These are phyloP conservation scores for Pestalotiopsis sp. DNA, from an alignment of 2,329 filamentous ascomycete genomes.

Conservation along the genomic window DNA sequence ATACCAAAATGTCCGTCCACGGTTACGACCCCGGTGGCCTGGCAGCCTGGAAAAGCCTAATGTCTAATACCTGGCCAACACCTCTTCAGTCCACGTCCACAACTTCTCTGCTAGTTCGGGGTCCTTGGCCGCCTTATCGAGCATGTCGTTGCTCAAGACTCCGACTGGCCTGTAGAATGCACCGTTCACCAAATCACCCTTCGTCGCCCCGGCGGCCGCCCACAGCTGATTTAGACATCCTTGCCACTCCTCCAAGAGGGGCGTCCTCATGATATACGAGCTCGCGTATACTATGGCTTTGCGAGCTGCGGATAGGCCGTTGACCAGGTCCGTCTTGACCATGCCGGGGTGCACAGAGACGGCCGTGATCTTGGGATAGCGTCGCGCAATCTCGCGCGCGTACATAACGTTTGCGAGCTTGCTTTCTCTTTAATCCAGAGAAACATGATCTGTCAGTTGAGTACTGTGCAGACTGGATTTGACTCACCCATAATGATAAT, in stretches of 20 bases:
- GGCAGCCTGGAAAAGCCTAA: background rate
- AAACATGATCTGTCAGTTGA: background rate
- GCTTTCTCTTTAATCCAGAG: constrained; percentile 24
- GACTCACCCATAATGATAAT: constrained; percentile 14
- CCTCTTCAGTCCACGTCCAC: constrained; percentile 37
- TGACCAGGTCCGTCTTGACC: constrained; percentile 21
- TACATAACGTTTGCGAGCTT: constrained; percentile 20
- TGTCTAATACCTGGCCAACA: constrained; percentile 22
- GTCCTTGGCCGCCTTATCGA: constrained; percentile 27
- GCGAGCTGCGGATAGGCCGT: constrained; percentile 13
- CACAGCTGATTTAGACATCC: constrained; percentile 39
- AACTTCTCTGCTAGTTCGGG: constrained; percentile 31
- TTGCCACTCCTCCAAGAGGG: constrained; percentile 21
- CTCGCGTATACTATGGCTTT: constrained; percentile 39
- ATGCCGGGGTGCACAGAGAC: constrained; percentile 12
- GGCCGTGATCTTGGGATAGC: constrained; percentile 13
- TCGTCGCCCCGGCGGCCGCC: constrained; percentile 32
- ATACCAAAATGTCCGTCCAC: too few species aligned
- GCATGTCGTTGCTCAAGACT: constrained; percentile 22
- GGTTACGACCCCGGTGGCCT: too few species aligned
- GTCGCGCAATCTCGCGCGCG: constrained; percentile 15
- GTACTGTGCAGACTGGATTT: too few species aligned
- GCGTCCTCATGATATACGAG: constrained; percentile 24
- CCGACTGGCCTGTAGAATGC: constrained; percentile 36
- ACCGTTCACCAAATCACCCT: constrained; percentile 27